Evolutionary conservation across 805 yeast genomes (phyloP).

Genomic region (Yamadazyma kitorensis): DNA sequence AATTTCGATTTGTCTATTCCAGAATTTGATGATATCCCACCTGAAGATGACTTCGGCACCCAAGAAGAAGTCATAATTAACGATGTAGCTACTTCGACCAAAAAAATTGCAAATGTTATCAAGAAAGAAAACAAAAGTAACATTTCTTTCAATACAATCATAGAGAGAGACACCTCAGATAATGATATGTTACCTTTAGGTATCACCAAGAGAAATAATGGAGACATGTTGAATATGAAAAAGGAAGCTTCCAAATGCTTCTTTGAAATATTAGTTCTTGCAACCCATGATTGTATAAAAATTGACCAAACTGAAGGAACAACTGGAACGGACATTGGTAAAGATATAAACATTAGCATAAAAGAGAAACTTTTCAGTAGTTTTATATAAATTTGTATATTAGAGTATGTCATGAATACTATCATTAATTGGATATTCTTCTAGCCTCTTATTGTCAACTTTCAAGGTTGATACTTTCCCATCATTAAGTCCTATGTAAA

Average conservation of each 20-base stretch:
- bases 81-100: constrained; percentile 35
- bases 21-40: constrained; percentile 15
- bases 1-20: constrained; percentile 23
- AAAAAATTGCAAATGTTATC: constrained; percentile 50
- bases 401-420: constrained; percentile 13
- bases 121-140: constrained; percentile 24
- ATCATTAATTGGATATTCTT: constrained; percentile 5
- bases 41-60: constrained; percentile 7
- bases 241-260: constrained; percentile 70
- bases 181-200: constrained; percentile 51
- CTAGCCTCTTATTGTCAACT: constrained; percentile 9
- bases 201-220: constrained; percentile 34
- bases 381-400: constrained; percentile 16
- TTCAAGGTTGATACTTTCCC: constrained; percentile 17
- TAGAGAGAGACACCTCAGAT: constrained; percentile 10
- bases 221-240: constrained; percentile 34
- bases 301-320: constrained; percentile 49
- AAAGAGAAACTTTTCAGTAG: constrained; percentile 36
- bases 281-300: constrained; percentile 68
- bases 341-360: constrained; percentile 52
- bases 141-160: constrained; percentile 6
- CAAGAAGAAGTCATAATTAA: constrained; percentile 14
- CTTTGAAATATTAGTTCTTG: constrained; percentile 79
- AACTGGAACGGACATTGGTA: constrained; percentile 42
- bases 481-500: constrained; percentile 21